Evolutionary conservation across 495 filamentous ascomycete genomes (phyloP), one percentile per base, ranked within the genome.

Genomic region (Letharia lupina): DNA sequence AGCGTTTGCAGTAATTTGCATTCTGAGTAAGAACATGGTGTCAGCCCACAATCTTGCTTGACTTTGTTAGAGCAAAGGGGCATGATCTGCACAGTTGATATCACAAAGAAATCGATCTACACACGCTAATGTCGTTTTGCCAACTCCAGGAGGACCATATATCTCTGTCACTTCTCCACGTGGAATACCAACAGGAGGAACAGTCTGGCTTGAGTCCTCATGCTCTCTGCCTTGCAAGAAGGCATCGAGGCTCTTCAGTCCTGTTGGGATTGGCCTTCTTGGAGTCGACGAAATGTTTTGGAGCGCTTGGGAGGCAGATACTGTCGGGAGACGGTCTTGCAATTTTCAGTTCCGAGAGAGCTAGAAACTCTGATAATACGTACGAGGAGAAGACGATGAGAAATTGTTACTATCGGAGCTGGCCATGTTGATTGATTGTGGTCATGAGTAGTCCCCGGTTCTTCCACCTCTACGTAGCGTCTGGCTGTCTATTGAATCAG

Each of bases 91-190:
- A 35, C 28, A 44, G 10, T 18, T 7, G 33, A 15, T 31, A 28
- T 54, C 20, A 20, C 41, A 37, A 37, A 39, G 31, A 13, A 16
- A n/a, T 11, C 23, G 28, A 7, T 62, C 8, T 31, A 76, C 79
- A 65, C 76, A 96, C 93, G 86, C 88, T 68, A 98, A 77, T 8
- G 88, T 78, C 0, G 93, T 95, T 76, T 98, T 98, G 16, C 94
- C 94, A 20, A 83, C 84, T 1, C 93, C 93, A 13, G 91, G 90
- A 20, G 94, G 92, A 1, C 94, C 94, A 78, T 87, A 96, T 41
- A 96, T 77, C 74, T 98, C 94, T 9, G 87, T 87, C n/a, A 96
- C 81, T 73, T 91, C 88, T 33, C 91, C 91, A 45, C 86, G 84
- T 63, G 83, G 78, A 37, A 96, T 75, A 6, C 89, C 92, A 56